Evolutionary conservation across 768 basidiomycete genomes (phyloP).

Genomic region (Phylloporus sp.): DNA sequence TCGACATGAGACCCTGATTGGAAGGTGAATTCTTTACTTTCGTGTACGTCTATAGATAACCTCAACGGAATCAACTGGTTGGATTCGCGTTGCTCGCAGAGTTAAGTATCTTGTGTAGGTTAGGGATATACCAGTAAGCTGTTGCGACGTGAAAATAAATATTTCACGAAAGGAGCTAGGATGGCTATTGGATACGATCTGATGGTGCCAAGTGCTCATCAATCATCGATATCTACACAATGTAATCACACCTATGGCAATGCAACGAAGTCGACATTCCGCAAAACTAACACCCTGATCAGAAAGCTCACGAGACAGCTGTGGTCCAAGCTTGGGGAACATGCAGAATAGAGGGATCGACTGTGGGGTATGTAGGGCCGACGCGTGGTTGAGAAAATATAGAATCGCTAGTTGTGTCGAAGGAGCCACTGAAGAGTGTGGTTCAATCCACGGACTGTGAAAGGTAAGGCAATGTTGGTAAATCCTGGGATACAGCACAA

Average conservation of each 20-base stretch:
- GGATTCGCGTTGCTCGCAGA: too few species aligned
- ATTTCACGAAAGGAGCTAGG: too few species aligned
- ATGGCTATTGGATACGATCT: too few species aligned
- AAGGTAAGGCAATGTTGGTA: neutral
- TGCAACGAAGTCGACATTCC: neutral
- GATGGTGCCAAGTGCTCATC: too few species aligned
- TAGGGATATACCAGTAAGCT: conserved; percentile 9
- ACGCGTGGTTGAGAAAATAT: neutral
- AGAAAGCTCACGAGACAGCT: neutral
- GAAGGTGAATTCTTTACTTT: too few species aligned
- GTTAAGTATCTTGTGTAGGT: too few species aligned
- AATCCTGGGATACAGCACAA: too few species aligned
- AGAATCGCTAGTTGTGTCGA: neutral
- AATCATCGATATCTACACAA: neutral
- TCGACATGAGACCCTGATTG: too few species aligned
- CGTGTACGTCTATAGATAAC: too few species aligned
- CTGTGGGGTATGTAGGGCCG: neutral
- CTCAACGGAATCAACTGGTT: too few species aligned
- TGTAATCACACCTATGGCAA: too few species aligned
- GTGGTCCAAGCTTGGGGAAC: neutral
- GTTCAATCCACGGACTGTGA: neutral
- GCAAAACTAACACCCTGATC: neutral
- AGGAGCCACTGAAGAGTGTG: neutral
- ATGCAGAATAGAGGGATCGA: neutral
- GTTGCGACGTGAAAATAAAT: too few species aligned